Evolutionary conservation across 1,284 basidiomycete species (phyloP).

Genomic region (Vanrija sp.): DNA sequence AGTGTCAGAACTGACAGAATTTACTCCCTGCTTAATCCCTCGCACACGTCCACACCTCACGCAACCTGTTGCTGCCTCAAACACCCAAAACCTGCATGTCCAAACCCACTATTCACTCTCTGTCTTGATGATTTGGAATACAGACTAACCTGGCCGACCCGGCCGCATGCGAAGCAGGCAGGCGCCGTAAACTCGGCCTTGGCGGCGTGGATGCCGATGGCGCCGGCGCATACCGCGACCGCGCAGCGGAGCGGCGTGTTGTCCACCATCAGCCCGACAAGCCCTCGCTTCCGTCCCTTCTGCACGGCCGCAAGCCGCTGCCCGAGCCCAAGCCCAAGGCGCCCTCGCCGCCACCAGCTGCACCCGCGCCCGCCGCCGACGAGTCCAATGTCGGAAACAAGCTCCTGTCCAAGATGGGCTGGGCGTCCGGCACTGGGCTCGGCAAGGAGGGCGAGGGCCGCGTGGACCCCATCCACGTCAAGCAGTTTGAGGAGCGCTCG

Average conservation of each 20-base stretch:
- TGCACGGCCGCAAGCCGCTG: background rate
- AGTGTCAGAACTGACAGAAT: conserved; percentile 20
- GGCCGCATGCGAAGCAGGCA: conserved; percentile 65
- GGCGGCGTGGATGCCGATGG: conserved; percentile 27
- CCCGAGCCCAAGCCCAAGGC: background rate
- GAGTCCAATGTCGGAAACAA: conserved; percentile 82
- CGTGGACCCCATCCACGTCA: conserved; percentile 78
- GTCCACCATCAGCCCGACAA: conserved; percentile 85
- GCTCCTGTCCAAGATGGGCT: conserved; percentile 91
- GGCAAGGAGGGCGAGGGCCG: conserved; percentile 74
- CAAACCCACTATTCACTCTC: background rate
- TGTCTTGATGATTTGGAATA: conserved; percentile 20
- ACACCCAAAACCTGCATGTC: background rate
- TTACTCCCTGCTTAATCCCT: background rate
- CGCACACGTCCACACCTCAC: conserved; percentile 1
- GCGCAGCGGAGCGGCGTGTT: conserved; percentile 79
- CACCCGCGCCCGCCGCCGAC: conserved; percentile 66
- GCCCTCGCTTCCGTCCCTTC: conserved; percentile 60
- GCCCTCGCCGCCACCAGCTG: conserved; percentile 50
- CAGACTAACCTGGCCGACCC: conserved; percentile 78
- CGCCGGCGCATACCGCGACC: conserved; percentile 65
- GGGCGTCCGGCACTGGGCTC: conserved; percentile 82
- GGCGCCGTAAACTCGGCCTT: conserved; percentile 62
- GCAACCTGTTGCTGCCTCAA: background rate
- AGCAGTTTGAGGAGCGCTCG: conserved; percentile 77